These are phyloP conservation scores for Torrubiella hemipterigena DNA, from an alignment of 2,329 filamentous ascomycete species.

Conservation along the genomic window DNA sequence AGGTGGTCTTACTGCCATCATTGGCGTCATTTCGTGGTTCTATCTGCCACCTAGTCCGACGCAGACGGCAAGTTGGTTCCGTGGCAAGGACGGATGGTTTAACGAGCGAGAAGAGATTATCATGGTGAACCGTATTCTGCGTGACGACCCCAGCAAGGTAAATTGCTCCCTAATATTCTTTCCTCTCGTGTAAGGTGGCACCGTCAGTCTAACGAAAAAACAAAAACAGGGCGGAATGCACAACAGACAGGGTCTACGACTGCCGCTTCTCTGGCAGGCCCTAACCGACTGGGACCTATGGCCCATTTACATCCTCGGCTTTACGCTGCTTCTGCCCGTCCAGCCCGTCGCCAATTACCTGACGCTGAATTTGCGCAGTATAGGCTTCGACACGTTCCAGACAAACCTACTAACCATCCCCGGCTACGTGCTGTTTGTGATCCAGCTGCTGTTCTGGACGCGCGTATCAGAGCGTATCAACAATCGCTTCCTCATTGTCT, in stretches of 20 bases:
- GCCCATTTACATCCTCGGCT: slow-evolving; percentile 40
- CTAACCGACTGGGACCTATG: slow-evolving; percentile 36
- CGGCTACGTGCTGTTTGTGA: slow-evolving; percentile 31
- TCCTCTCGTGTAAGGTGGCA: not conserved
- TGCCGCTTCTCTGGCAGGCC: slow-evolving; percentile 34
- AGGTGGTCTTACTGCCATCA: slow-evolving; percentile 27
- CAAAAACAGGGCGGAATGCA: slow-evolving; percentile 36
- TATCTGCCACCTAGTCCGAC: slow-evolving; percentile 41
- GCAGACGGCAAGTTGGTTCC: slow-evolving; percentile 39
- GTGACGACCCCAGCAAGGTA: slow-evolving; percentile 46
- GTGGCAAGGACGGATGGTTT: slow-evolving; percentile 46
- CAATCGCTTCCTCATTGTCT: slow-evolving; percentile 16
- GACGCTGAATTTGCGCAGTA: slow-evolving; percentile 41
- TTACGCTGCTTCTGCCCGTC: slow-evolving; percentile 34
- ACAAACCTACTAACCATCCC: slow-evolving; percentile 54
- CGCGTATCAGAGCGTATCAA: slow-evolving; percentile 22
- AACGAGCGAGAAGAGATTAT: slow-evolving; percentile 46
- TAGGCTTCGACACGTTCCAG: slow-evolving; percentile 49
- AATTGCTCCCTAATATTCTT: not conserved
- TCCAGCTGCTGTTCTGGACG: slow-evolving; percentile 18
- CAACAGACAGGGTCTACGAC: slow-evolving; percentile 44
- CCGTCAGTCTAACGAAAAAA: not conserved
- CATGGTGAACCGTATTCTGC: slow-evolving; percentile 44
- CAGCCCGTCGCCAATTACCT: slow-evolving; percentile 39
- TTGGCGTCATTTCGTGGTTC: slow-evolving; percentile 40